Evolutionary conservation across 2,329 filamentous ascomycete genomes (phyloP).

Genomic region (Fusarium nanum): DNA sequence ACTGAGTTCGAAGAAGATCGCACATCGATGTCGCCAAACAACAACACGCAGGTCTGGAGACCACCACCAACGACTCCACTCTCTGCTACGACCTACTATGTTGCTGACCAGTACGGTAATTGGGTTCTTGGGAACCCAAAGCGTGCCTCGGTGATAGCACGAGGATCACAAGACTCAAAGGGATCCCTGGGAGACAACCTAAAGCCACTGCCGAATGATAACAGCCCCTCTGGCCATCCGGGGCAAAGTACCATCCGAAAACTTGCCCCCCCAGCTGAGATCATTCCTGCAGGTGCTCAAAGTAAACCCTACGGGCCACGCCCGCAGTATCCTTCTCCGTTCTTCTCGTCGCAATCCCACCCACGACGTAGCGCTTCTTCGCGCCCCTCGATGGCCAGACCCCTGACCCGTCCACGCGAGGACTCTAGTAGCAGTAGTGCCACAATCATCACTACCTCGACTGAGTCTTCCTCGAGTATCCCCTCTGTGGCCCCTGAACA

Average conservation of each 20-base stretch:
- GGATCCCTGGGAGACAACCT: slow-evolving; percentile 19
- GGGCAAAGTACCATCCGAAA: slow-evolving; percentile 6
- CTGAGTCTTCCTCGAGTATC: slow-evolving; percentile 42
- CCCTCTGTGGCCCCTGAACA: slow-evolving; percentile 35
- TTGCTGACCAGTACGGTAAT: slow-evolving; percentile 65
- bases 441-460: slow-evolving; percentile 49
- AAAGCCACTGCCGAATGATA: slow-evolving; percentile 40
- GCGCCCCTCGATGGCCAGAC: slow-evolving; percentile 39
- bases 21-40: slow-evolving; percentile 51
- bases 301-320: slow-evolving; percentile 38
- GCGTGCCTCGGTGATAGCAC: slow-evolving; percentile 44
- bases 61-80: slow-evolving; percentile 60
- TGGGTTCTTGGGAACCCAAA: slow-evolving; percentile 61
- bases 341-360: slow-evolving; percentile 43
- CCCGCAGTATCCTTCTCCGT: slow-evolving; percentile 37
- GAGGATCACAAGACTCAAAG: slow-evolving; percentile 36
- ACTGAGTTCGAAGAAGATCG: slow-evolving; percentile 66
- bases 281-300: slow-evolving; percentile 45
- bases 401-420: slow-evolving; percentile 41
- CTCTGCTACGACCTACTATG: slow-evolving; percentile 61
- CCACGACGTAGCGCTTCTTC: slow-evolving; percentile 37
- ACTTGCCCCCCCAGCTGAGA: slow-evolving; percentile 50
- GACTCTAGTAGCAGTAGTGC: slow-evolving; percentile 51
- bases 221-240: slow-evolving; percentile 5
- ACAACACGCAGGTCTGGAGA: slow-evolving; percentile 61